A percentile compares a stretch with the other conserved stretches of the same genome.
phyloP scores from a whole-genome alignment of 768 basidiomycete species.

The Lepiota subincarnata region DNA sequence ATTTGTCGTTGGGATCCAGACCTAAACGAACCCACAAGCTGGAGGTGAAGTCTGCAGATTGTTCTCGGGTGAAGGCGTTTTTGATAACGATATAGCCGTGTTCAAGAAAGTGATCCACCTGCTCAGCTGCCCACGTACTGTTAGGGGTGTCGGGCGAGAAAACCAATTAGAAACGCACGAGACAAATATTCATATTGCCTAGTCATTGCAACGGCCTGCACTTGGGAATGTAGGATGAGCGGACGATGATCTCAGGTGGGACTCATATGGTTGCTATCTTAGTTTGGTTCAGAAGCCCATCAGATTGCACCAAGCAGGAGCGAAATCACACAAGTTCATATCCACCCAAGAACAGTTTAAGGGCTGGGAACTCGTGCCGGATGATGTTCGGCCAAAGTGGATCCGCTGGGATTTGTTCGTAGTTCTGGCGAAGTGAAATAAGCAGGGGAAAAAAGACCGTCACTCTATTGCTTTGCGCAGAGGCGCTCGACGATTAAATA shows the following conservation, averaged over 20 bases:
- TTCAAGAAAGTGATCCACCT: conserved; percentile 51
- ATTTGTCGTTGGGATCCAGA: conserved; percentile 48
- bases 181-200: conserved; percentile 35
- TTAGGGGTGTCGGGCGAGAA: background rate
- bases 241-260: too few relatives aligned
- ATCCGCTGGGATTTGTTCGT: too few relatives aligned
- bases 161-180: conserved; percentile 20
- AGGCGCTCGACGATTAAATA: too few relatives aligned
- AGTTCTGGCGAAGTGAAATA: too few relatives aligned
- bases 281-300: too few relatives aligned
- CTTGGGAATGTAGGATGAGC: background rate
- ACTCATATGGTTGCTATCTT: too few relatives aligned
- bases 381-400: too few relatives aligned
- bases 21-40: conserved; percentile 51
- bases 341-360: too few relatives aligned
- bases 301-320: background rate
- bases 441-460: too few relatives aligned
- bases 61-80: conserved; percentile 48
- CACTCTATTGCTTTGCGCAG: too few relatives aligned
- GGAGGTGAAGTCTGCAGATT: conserved; percentile 45
- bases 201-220: conserved; percentile 19
- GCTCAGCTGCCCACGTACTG: conserved; percentile 30
- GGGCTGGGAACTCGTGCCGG: too few relatives aligned
- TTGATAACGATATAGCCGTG: conserved; percentile 52
- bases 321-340: background rate